Evolutionary conservation across 768 basidiomycete species (phyloP).

Genomic region (Boletus reticulatus): DNA sequence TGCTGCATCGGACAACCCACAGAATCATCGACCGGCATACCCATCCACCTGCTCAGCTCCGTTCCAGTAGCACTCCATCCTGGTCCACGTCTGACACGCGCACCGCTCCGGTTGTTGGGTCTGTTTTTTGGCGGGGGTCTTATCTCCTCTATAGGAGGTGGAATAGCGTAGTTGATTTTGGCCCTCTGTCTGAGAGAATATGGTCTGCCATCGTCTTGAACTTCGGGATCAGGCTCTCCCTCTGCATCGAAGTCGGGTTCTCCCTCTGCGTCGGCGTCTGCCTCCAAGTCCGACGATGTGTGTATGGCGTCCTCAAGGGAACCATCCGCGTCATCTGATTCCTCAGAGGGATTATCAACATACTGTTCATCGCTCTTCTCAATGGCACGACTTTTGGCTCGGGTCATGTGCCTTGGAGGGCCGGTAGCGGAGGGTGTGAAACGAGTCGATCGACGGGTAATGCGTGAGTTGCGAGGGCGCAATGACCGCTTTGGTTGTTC

Average conservation of each 20-base stretch:
- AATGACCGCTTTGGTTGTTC: conserved; percentile 16
- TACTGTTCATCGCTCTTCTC: conserved; percentile 53
- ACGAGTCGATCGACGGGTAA: conserved; percentile 23
- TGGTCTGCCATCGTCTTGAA: conserved; percentile 36
- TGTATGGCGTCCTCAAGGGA: conserved; percentile 55
- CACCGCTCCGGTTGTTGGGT: conserved; percentile 38
- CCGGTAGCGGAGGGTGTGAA: background rate
- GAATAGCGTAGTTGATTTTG: conserved; percentile 77
- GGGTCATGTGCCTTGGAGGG: conserved; percentile 17
- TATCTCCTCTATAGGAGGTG: conserved; percentile 77
- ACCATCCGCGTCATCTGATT: conserved; percentile 54
- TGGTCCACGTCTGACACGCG: conserved; percentile 44
- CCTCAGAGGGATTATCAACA: conserved; percentile 46
- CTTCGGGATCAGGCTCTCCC: conserved; percentile 38
- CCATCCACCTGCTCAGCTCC: conserved; percentile 77
- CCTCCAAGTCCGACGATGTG: conserved; percentile 37
- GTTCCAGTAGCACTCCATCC: conserved; percentile 82
- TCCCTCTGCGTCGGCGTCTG: conserved; percentile 35
- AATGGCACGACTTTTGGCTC: conserved; percentile 22
- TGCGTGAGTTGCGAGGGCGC: conserved; percentile 22
- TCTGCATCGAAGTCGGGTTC: conserved; percentile 41
- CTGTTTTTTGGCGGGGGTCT: conserved; percentile 36
- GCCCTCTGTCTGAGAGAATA: conserved; percentile 65
- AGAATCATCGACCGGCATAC: conserved; percentile 68
- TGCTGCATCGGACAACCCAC: conserved; percentile 33